Percentiles rank a stretch among this genome's conserved stretches.
Conservation (phyloP, 352 stramenopile genomes). For the Phytopythium litorale region DNA sequence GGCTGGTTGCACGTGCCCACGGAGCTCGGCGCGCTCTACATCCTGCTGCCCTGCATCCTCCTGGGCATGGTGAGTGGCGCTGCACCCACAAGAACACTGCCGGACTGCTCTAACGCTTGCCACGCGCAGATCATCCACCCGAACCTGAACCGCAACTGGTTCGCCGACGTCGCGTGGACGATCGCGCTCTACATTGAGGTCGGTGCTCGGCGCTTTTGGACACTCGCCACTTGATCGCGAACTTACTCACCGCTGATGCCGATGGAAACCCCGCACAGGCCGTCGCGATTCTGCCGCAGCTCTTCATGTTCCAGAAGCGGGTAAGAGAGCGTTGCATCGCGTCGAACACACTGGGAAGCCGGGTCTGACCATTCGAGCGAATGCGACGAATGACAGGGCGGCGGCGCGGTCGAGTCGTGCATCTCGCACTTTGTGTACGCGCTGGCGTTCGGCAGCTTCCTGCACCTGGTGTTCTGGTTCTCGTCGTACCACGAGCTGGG, state of each 20-base stretch:
- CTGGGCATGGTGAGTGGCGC: slow-evolving; percentile 64
- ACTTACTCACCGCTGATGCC: neutral
- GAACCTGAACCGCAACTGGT: slow-evolving; percentile 95
- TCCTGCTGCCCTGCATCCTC: slow-evolving; percentile 84
- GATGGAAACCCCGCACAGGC: slow-evolving; percentile 17
- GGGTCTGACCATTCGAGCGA: neutral
- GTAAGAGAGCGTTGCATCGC: slow-evolving; percentile 29
- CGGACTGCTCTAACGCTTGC: neutral
- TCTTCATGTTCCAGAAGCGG: slow-evolving; percentile 99
- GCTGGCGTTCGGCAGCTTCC: slow-evolving; percentile 92
- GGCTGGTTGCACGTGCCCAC: slow-evolving; percentile 86
- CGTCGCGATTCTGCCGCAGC: slow-evolving; percentile 95
- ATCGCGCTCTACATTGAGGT: slow-evolving; percentile 98
- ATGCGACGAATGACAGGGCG: slow-evolving; percentile 39
- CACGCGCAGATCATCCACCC: slow-evolving; percentile 90
- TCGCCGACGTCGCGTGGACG: slow-evolving; percentile 96
- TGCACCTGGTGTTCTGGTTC: slow-evolving; percentile 99
- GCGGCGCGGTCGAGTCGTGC: slow-evolving; percentile 93
- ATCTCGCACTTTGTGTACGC: slow-evolving; percentile 97
- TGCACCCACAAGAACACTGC: neutral
- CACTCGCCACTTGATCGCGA: too few species aligned
- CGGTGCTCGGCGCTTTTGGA: neutral
- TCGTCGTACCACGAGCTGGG: slow-evolving; percentile 98
- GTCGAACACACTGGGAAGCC: neutral
- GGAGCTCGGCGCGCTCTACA: slow-evolving; percentile 82